phyloP scores from a whole-genome alignment of 352 stramenopile species.

The Phytopythium ostracodes region DNA sequence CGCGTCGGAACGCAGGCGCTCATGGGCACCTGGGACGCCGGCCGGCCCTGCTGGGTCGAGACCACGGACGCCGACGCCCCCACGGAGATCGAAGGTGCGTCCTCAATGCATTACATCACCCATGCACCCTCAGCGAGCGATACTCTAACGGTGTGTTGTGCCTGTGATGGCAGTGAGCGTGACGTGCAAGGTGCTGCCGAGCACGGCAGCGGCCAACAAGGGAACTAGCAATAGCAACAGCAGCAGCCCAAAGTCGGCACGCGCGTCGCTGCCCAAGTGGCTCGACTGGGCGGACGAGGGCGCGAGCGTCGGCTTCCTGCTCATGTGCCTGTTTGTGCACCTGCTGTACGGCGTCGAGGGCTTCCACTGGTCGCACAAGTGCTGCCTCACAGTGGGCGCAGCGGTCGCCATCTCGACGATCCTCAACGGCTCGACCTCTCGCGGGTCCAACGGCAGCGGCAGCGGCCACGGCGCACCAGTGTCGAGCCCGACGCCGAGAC shows the following conservation, averaged over 20 bases:
- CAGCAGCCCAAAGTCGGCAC: constrained; percentile 20
- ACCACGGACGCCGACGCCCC: constrained; percentile 52
- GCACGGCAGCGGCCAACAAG: neutral
- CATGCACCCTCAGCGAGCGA: neutral
- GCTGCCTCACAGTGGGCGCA: constrained; percentile 73
- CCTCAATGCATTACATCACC: neutral
- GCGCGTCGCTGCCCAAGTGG: constrained; percentile 56
- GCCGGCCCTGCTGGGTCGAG: constrained; percentile 73
- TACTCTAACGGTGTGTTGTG: neutral
- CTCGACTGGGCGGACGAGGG: constrained; percentile 74
- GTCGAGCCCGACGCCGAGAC: constrained; percentile 30
- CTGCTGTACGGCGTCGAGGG: constrained; percentile 78
- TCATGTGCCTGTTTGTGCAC: constrained; percentile 84
- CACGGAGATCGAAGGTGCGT: constrained; percentile 65
- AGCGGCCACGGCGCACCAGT: constrained; percentile 5
- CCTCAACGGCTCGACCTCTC: constrained; percentile 50
- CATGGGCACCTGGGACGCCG: constrained; percentile 84
- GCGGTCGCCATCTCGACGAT: constrained; percentile 81
- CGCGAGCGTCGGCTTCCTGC: constrained; percentile 71
- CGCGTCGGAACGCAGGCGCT: constrained; percentile 79
- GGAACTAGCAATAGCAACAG: neutral
- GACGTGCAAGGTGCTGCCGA: constrained; percentile 64
- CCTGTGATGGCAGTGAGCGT: constrained; percentile 45
- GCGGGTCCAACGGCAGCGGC: constrained; percentile 9
- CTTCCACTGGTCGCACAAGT: constrained; percentile 86